phyloP scores from a whole-genome alignment of 164 flowering plant genomes.

The Aristolochia fimbriata region DNA sequence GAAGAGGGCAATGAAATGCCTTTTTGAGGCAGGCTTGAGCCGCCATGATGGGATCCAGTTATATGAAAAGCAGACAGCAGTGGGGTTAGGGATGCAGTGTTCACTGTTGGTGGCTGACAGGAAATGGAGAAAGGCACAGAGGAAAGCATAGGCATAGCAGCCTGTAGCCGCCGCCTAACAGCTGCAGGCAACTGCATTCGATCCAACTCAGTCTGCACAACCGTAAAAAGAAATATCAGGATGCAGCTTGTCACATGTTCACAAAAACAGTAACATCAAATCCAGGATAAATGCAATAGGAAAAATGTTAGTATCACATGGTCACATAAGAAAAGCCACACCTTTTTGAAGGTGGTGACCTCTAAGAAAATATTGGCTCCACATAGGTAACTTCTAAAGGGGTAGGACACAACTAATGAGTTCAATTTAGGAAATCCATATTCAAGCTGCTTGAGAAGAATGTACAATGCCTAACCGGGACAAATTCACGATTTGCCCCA shows the following conservation, averaged over 20 bases:
- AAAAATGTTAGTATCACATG: too few species aligned
- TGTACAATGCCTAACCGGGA: too few species aligned
- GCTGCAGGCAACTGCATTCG: slow-evolving; percentile 76
- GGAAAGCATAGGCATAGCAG: slow-evolving; percentile 81
- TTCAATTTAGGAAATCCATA: too few species aligned
- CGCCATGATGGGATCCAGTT: slow-evolving; percentile 19
- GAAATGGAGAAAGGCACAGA: slow-evolving; percentile 35
- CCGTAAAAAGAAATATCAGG: slow-evolving; percentile 2
- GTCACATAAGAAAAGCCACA: too few species aligned
- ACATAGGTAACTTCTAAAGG: too few species aligned
- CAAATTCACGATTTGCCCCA: too few species aligned
- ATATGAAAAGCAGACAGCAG: slow-evolving; percentile 37
- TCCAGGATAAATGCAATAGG: too few species aligned
- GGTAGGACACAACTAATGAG: too few species aligned
- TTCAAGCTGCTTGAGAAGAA: too few species aligned
- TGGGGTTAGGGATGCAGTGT: slow-evolving; percentile 34
- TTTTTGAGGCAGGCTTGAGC: slow-evolving; percentile 26
- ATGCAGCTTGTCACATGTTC: not conserved
- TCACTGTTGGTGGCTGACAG: slow-evolving; percentile 64
- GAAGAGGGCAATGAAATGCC: slow-evolving; percentile 16
- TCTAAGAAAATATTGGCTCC: too few species aligned
- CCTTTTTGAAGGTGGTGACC: too few species aligned
- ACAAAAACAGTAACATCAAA: not conserved
- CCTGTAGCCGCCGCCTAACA: slow-evolving; percentile 79
- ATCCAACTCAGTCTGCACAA: slow-evolving; percentile 73